Evolutionary conservation across 441 rosid species (phyloP).

Genomic region (Brassica hybrid): DNA sequence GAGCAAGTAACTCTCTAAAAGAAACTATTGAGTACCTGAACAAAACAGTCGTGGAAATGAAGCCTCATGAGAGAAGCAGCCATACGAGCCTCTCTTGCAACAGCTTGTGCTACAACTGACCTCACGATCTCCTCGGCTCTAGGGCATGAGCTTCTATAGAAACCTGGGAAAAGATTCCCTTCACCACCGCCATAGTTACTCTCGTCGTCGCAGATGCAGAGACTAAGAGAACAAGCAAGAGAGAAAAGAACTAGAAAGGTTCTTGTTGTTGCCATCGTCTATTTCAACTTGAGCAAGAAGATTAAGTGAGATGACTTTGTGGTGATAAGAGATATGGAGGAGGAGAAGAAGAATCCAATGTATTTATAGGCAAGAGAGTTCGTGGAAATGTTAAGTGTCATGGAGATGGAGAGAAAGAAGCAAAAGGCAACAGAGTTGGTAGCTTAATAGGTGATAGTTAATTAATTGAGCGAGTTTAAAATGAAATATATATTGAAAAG

Average conservation of each 20-base stretch:
- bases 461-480: not conserved
- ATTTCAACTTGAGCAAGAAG: not conserved
- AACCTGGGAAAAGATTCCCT: constrained; percentile 62
- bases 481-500: not conserved
- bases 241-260: constrained; percentile 43
- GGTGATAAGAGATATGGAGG: constrained; percentile 26
- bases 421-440: constrained; percentile 34
- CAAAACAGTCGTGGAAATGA: constrained; percentile 95
- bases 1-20: constrained; percentile 1
- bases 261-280: constrained; percentile 30
- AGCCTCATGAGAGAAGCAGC: constrained; percentile 90
- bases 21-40: constrained; percentile 54
- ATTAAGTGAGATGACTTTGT: constrained; percentile 20
- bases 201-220: constrained; percentile 47
- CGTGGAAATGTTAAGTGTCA: constrained; percentile 6
- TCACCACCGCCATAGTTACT: constrained; percentile 42
- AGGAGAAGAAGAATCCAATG: constrained; percentile 23
- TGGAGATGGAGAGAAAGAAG: constrained; percentile 33
- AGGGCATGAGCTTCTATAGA: constrained; percentile 84
- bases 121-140: constrained; percentile 68
- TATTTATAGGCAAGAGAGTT: constrained; percentile 38
- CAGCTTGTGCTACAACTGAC: constrained; percentile 76
- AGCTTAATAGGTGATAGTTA: constrained; percentile 17
- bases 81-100: constrained; percentile 78
- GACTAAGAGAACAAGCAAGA: constrained; percentile 49